Percentiles rank a stretch among this genome's conserved stretches.
Evolutionary conservation across 2,329 filamentous ascomycete genomes (phyloP).

Genomic region (Cordyceps pruinosa): DNA sequence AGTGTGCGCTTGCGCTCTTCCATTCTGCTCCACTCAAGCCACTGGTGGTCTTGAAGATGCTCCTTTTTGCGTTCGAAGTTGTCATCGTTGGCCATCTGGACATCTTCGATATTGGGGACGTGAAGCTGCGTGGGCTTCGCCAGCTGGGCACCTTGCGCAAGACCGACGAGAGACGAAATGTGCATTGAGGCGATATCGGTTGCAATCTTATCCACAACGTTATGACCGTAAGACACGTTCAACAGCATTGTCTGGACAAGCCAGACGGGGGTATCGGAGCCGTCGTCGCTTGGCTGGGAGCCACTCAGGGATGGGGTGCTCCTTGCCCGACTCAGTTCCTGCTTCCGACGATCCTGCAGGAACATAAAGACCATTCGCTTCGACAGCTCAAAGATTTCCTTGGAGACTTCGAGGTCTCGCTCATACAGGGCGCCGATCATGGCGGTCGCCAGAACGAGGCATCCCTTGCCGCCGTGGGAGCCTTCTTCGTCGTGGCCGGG

Average conservation of each 20-base stretch:
- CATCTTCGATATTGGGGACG: slow-evolving; percentile 43
- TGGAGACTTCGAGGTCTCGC: slow-evolving; percentile 69
- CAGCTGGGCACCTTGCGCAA: slow-evolving; percentile 83
- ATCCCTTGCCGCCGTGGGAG: slow-evolving; percentile 71
- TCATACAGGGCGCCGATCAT: slow-evolving; percentile 82
- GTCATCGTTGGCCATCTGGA: slow-evolving; percentile 51
- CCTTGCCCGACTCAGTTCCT: slow-evolving; percentile 60
- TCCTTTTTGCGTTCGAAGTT: slow-evolving; percentile 44
- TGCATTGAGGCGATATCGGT: slow-evolving; percentile 91
- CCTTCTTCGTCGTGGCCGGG: slow-evolving; percentile 55
- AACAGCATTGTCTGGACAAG: slow-evolving; percentile 94
- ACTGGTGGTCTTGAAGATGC: slow-evolving; percentile 54
- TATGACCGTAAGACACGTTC: slow-evolving; percentile 92
- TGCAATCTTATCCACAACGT: slow-evolving; percentile 83
- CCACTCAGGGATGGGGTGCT: slow-evolving; percentile 41
- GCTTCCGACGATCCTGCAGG: slow-evolving; percentile 82
- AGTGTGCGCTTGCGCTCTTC: slow-evolving; percentile 93
- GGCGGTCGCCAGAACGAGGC: slow-evolving; percentile 75
- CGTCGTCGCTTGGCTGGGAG: slow-evolving; percentile 48
- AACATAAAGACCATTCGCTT: slow-evolving; percentile 95
- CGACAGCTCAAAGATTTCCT: slow-evolving; percentile 82
- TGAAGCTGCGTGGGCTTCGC: slow-evolving; percentile 40
- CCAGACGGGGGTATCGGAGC: slow-evolving; percentile 79
- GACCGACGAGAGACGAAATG: slow-evolving; percentile 81
- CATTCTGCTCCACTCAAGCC: slow-evolving; percentile 79